Evolutionary conservation across 768 basidiomycete genomes (phyloP).

Genomic region (Mycena albidolilacea): DNA sequence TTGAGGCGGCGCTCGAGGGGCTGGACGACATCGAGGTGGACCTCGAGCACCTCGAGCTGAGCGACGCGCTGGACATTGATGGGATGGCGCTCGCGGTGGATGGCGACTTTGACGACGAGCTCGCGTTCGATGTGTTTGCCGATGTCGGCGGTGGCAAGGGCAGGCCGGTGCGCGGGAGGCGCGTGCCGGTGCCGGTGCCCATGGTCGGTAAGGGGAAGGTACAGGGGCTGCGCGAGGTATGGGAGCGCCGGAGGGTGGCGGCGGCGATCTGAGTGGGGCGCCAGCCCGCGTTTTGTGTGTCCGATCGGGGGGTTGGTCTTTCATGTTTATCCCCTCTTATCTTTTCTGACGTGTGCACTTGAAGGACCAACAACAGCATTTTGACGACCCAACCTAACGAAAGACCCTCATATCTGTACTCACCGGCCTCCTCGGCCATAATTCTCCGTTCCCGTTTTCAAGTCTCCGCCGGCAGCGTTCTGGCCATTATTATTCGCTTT

Average conservation of each 20-base stretch:
- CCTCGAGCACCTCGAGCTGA: constrained; percentile 35
- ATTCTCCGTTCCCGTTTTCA: not conserved
- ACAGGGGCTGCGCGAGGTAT: constrained; percentile 22
- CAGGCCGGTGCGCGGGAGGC: not conserved
- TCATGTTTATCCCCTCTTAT: not conserved
- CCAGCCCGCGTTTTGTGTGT: not conserved
- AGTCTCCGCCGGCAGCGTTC: not conserved
- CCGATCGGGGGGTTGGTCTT: not conserved
- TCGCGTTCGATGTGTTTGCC: constrained; percentile 31
- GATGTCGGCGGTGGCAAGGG: constrained; percentile 17
- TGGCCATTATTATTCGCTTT: not conserved
- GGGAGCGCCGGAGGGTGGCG: constrained; percentile 22
- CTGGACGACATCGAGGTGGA: constrained; percentile 36
- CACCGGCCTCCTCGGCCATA: constrained; percentile 2
- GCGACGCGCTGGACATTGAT: constrained; percentile 30
- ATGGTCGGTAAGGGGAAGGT: constrained; percentile 5
- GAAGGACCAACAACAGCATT: constrained; percentile 10
- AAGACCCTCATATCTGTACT: not conserved
- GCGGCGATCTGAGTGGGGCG: constrained; percentile 21
- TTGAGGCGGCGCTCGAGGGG: constrained; percentile 26
- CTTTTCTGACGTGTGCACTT: not conserved
- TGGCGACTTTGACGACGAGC: constrained; percentile 25
- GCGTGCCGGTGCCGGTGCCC: constrained; percentile 25
- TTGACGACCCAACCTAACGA: constrained; percentile 13
- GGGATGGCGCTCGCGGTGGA: constrained; percentile 35